Evolutionary conservation across 192 early-diverging fungal genomes (phyloP), one percentile per base, ranked within the genome.

Genomic region (Backusella sp.): DNA sequence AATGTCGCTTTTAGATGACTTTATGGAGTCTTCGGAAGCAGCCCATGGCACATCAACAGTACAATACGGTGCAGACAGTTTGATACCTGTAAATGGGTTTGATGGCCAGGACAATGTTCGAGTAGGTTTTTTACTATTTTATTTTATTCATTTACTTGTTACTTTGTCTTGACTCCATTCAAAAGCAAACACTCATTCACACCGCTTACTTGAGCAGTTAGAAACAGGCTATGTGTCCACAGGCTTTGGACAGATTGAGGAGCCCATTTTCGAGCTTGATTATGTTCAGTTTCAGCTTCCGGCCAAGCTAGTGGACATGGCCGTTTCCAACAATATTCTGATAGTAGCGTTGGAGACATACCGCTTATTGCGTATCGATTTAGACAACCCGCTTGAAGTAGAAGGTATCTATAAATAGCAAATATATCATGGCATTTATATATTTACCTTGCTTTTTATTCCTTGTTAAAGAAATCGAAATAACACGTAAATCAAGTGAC

Each of bases 211-310:
- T 37, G 28, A 62, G 4, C 26, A 62, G 56, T 11, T 62, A 14
- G 56, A 62, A 62, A 62, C 56, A 62, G 87, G 88, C 17, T 90
- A 87, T 73, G 86, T 90, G n/a, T 86, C 83, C 36, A 80, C 86
- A 35, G 87, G 87, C 12, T 79, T 88, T 59, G 75, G 75, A 0
- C 84, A 90, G 6, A 77, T 86, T 39, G 87, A 88, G 36, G 76
- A 77, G 9, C 82, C 80, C 39, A 90, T 94, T 72, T 99, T 99
- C 75, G 87, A 89, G 7, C 87, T 99, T 26, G 96, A 95, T 81
- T 87, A 88, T 32, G 96, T 99, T 66, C 94, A 97, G 77, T 97
- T 97, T 73, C 89, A 91, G 56, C 92, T 97, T 73, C 93, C 96
- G 11, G 92, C 88, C 15, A 80, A 85, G 34, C 84, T 98, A 11